A percentile compares a stretch with the other conserved stretches of the same genome.
Conservation (phyloP, 2,329 filamentous ascomycete genomes). For the Penicillium sp. region DNA sequence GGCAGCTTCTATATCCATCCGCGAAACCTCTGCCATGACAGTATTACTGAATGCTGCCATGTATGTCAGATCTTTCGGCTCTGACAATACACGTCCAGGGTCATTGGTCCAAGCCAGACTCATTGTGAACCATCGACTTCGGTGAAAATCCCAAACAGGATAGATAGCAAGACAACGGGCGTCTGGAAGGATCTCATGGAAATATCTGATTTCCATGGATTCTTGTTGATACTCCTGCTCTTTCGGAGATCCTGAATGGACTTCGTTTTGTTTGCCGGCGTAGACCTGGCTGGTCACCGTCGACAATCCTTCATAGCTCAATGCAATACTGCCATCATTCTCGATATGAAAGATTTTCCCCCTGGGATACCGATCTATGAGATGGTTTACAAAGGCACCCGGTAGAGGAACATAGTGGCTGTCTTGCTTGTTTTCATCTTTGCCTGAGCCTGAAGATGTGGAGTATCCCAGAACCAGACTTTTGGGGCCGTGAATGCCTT, state of each 20-base stretch:
- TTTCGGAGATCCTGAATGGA: constrained; percentile 3
- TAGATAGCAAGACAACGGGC: constrained; percentile 31
- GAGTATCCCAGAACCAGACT: constrained; percentile 19
- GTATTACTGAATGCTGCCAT: constrained; percentile 33
- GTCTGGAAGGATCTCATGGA: constrained; percentile 20
- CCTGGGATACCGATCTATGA: constrained; percentile 19
- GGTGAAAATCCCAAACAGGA: constrained; percentile 35
- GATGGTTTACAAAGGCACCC: constrained; percentile 14
- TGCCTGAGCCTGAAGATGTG: constrained; percentile 10
- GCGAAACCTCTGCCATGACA: constrained; percentile 35
- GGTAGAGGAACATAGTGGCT: constrained; percentile 16
- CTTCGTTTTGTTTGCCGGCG: not conserved
- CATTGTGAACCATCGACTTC: constrained; percentile 31
- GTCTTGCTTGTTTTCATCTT: constrained; percentile 1
- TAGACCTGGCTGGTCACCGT: constrained; percentile 12
- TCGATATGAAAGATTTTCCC: constrained; percentile 25
- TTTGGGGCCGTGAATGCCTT: constrained; percentile 8
- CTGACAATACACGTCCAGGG: constrained; percentile 25
- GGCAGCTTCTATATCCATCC: constrained; percentile 30
- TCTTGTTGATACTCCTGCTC: constrained; percentile 12
- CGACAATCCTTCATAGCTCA: constrained; percentile 20
- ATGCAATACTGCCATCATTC: constrained; percentile 18
- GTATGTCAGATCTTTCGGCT: constrained; percentile 30
- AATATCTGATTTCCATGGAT: constrained; percentile 13
- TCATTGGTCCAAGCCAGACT: constrained; percentile 30